These are phyloP conservation scores for Lactarius deliciosus DNA, from an alignment of 768 basidiomycete species.

Conservation along the genomic window DNA sequence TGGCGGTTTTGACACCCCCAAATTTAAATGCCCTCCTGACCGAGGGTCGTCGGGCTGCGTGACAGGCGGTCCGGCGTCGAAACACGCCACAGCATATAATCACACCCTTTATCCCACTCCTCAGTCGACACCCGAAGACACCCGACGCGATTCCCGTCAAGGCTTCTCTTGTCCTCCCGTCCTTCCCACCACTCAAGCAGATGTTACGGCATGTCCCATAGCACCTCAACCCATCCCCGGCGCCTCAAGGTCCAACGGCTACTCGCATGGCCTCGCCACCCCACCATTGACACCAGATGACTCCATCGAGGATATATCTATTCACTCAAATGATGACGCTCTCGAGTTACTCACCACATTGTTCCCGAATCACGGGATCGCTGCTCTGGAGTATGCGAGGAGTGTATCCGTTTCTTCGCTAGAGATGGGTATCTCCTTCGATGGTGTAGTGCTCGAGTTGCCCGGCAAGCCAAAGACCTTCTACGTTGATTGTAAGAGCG, in stretches of 20 bases:
- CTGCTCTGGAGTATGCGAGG: constrained; percentile 68
- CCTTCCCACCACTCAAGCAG: constrained; percentile 27
- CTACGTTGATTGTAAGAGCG: constrained; percentile 83
- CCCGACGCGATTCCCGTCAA: constrained; percentile 37
- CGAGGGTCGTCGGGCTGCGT: constrained; percentile 94
- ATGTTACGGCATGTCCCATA: constrained; percentile 24
- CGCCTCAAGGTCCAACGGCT: constrained; percentile 22
- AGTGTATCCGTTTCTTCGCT: constrained; percentile 72
- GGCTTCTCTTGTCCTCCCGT: constrained; percentile 38
- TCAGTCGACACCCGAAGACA: constrained; percentile 43
- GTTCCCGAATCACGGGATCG: constrained; percentile 71
- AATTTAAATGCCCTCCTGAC: constrained; percentile 90
- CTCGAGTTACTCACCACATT: constrained; percentile 76
- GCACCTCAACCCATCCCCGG: constrained; percentile 34
- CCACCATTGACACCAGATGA: constrained; percentile 81
- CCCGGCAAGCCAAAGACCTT: constrained; percentile 72
- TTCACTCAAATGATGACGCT: constrained; percentile 56
- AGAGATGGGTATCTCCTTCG: constrained; percentile 65
- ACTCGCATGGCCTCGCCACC: constrained; percentile 49
- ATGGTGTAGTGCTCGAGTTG: constrained; percentile 74
- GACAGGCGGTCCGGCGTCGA: constrained; percentile 87
- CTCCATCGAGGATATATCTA: constrained; percentile 43
- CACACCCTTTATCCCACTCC: constrained; percentile 30
- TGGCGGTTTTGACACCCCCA: constrained; percentile 96
- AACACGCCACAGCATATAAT: constrained; percentile 33